Percentiles rank a stretch among this genome's conserved stretches.
Evolutionary conservation across 2,329 filamentous ascomycete species (phyloP).

Genomic region (Penicillium sp.): DNA sequence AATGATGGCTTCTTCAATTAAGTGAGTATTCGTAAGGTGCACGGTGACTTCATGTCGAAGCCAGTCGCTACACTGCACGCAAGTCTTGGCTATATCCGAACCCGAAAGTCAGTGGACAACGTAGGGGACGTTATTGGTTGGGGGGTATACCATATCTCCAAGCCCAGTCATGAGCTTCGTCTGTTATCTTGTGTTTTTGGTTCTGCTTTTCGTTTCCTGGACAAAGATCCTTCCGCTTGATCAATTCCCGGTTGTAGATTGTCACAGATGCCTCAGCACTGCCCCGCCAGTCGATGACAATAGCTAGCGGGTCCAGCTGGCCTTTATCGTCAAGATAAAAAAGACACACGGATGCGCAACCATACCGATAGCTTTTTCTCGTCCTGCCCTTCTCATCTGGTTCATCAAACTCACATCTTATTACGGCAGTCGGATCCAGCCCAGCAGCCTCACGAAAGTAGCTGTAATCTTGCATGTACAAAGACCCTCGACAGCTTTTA

Average conservation of each 20-base stretch:
- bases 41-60: constrained; percentile 8
- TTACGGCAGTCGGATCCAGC: background rate
- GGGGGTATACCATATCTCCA: too few relatives aligned
- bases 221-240: background rate
- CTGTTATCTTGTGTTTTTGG: too few relatives aligned
- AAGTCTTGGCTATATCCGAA: too few relatives aligned
- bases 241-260: constrained; percentile 9
- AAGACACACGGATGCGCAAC: too few relatives aligned
- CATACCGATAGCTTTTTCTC: too few relatives aligned
- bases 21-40: constrained; percentile 6
- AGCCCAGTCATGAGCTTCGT: too few relatives aligned
- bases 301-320: background rate
- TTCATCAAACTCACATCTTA: background rate
- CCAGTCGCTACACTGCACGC: background rate
- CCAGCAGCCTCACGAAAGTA: constrained; percentile 9
- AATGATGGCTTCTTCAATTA: constrained; percentile 9
- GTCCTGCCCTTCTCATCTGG: too few relatives aligned
- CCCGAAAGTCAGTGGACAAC: too few relatives aligned
- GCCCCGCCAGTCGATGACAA: constrained; percentile 10
- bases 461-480: constrained; percentile 12
- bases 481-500: background rate
- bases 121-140: too few relatives aligned
- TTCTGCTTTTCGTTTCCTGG: too few relatives aligned
- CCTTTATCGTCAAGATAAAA: too few relatives aligned
- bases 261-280: constrained; percentile 4